Base-by-base conservation (phyloP, 202 grass and related monocot species). In the Saccharum hybrid region DNA sequence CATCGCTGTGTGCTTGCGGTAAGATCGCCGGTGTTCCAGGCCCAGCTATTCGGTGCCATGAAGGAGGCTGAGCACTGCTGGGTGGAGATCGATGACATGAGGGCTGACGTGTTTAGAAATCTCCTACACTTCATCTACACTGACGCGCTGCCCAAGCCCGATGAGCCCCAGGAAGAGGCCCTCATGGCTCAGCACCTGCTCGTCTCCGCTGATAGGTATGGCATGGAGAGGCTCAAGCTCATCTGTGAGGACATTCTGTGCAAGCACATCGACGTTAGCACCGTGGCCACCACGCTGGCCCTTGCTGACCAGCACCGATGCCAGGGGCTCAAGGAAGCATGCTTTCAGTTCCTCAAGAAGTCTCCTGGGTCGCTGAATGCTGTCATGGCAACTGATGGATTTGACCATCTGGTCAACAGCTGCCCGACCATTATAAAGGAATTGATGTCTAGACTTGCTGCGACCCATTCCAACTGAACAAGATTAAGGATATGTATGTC, bases 351-450 rank as follows among this genome's bases (percentile, higher is more conserved):
- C 9, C 21, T 61, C 21, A 26, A 61, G 10, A 61, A 61, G 21
- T 61, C 57, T 61, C 57, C 21, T 61, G 57, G 21, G 21, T 61
- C 21, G 21, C 57, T 61, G 8, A 23, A 61, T 61, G 57, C 8
- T 61, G 57, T 61, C 10, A 61, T 61, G 57, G 57, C 57, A 11
- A 61, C 57, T 61, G 57, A 61, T 61, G 57, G 10, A 61, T 61
- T 61, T 61, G 57, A 61, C 57, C 57, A 26, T 61, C 57, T 61
- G 21, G 21, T 9, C 21, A 61, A 4, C 9, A 26, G 10, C 10
- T 61, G 57, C 57, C 57, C 57, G 9, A 1, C 21, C 8, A 12
- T 61, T 26, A 61, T 61, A 23, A 61, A 61, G 57, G 57, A 61
- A 7, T 26, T 61, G 57, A 61, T 61, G 57, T 61, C 57, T 26